Percentiles rank a stretch among this genome's conserved stretches.
Conservation (phyloP, 2,329 filamentous ascomycete species). For the Apiospora saccharicola region DNA sequence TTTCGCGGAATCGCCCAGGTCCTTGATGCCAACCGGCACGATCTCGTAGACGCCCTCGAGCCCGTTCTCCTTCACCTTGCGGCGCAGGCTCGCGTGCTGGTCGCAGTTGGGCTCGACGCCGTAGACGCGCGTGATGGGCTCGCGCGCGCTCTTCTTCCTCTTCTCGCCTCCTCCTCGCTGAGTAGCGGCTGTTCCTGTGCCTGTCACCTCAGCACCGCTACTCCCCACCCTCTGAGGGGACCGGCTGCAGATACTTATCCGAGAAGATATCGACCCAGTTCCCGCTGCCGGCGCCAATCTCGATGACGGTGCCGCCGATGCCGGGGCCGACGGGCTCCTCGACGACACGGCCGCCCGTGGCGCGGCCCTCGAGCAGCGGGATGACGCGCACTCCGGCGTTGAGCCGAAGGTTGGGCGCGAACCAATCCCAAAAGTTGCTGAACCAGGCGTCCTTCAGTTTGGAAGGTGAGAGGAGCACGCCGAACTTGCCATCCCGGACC, state of each 20-base stretch:
- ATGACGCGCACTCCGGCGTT: conserved; percentile 52
- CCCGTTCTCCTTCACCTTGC: conserved; percentile 57
- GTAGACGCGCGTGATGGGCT: conserved; percentile 56
- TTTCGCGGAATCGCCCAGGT: conserved; percentile 51
- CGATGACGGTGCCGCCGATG: conserved; percentile 61
- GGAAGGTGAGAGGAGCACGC: conserved; percentile 50
- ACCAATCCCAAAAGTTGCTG: conserved; percentile 64
- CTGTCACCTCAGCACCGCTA: neutral
- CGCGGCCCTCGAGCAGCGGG: conserved; percentile 62
- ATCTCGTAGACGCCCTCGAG: conserved; percentile 67
- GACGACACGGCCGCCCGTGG: conserved; percentile 46
- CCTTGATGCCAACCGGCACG: conserved; percentile 68
- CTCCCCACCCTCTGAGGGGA: neutral
- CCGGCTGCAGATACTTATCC: conserved; percentile 35
- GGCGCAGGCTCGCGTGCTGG: conserved; percentile 57
- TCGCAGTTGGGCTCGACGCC: conserved; percentile 70
- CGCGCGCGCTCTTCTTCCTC: conserved; percentile 25
- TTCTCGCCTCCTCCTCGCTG: neutral
- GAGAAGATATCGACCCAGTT: conserved; percentile 65
- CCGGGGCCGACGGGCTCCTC: conserved; percentile 45
- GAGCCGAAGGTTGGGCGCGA: conserved; percentile 59
- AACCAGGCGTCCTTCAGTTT: conserved; percentile 63
- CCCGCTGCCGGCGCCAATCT: conserved; percentile 68
- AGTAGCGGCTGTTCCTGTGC: neutral
- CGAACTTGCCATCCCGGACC: conserved; percentile 43